Percentiles rank a stretch among this genome's conserved stretches.
Evolutionary conservation across 2,329 filamentous ascomycete species (phyloP).

Genomic region (Aspergillus fructus): DNA sequence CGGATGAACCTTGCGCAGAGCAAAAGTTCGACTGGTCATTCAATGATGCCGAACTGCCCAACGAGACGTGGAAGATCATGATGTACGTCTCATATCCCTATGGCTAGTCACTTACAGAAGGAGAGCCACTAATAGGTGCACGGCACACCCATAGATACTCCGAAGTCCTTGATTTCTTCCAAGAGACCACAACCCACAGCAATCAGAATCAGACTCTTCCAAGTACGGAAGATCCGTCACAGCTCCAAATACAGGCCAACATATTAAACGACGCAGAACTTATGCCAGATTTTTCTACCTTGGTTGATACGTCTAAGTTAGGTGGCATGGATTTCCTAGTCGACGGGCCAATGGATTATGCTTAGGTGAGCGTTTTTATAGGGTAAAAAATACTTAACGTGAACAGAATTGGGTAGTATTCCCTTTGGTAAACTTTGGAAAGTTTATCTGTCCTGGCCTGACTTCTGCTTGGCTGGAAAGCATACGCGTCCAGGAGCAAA

Average conservation of each 20-base stretch:
- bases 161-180: constrained; percentile 97
- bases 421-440: background rate
- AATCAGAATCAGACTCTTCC: background rate
- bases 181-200: constrained; percentile 55
- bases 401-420: background rate
- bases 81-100: constrained; percentile 64
- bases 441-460: background rate
- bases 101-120: background rate
- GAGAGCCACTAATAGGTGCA: background rate
- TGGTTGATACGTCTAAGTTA: background rate
- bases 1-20: constrained; percentile 89
- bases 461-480: background rate
- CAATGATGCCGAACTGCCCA: constrained; percentile 92
- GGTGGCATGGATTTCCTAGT: background rate
- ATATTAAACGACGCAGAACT: background rate
- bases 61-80: constrained; percentile 99
- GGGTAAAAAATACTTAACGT: background rate
- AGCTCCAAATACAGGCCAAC: background rate
- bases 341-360: background rate
- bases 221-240: background rate
- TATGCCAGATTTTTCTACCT: background rate
- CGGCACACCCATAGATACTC: constrained; percentile 71
- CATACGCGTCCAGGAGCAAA: background rate
- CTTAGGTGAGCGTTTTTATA: background rate
- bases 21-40: constrained; percentile 99